Evolutionary conservation across 352 stramenopile genomes (phyloP).

Genomic region (Pythium phragmiticola): DNA sequence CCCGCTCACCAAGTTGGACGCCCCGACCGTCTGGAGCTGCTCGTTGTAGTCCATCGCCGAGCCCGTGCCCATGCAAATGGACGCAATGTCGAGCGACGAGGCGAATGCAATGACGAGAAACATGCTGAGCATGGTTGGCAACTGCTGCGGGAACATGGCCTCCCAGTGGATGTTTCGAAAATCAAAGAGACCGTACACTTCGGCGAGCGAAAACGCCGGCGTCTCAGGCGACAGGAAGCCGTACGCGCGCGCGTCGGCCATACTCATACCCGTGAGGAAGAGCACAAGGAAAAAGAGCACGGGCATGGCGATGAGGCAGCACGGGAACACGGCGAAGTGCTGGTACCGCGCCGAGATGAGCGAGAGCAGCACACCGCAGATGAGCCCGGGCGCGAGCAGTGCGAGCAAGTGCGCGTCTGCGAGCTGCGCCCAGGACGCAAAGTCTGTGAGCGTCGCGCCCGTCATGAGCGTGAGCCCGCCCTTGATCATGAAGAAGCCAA

Average conservation of each 20-base stretch:
- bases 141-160: conserved; percentile 62
- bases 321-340: conserved; percentile 67
- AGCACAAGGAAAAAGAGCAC: conserved; percentile 88
- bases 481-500: conserved; percentile 95
- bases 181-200: conserved; percentile 69
- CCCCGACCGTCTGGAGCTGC: conserved; percentile 93
- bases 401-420: conserved; percentile 53
- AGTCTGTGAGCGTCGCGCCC: conserved; percentile 61
- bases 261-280: conserved; percentile 53
- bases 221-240: conserved; percentile 80
- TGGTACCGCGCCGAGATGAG: conserved; percentile 62
- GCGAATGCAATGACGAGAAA: conserved; percentile 95
- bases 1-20: conserved; percentile 90
- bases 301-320: conserved; percentile 48
- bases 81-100: conserved; percentile 93
- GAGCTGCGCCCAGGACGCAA: conserved; percentile 68
- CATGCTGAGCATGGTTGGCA: conserved; percentile 88
- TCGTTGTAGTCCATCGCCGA: conserved; percentile 92
- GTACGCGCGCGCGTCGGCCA: conserved; percentile 84
- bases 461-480: conserved; percentile 89
- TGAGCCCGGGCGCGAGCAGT: conserved; percentile 75
- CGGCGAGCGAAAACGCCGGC: conserved; percentile 31
- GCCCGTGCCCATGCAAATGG: conserved; percentile 94
- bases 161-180: conserved; percentile 75
- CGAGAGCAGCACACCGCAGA: conserved; percentile 72